Base-by-base conservation (phyloP, 495 filamentous ascomycete species). In the Letharia columbiana region DNA sequence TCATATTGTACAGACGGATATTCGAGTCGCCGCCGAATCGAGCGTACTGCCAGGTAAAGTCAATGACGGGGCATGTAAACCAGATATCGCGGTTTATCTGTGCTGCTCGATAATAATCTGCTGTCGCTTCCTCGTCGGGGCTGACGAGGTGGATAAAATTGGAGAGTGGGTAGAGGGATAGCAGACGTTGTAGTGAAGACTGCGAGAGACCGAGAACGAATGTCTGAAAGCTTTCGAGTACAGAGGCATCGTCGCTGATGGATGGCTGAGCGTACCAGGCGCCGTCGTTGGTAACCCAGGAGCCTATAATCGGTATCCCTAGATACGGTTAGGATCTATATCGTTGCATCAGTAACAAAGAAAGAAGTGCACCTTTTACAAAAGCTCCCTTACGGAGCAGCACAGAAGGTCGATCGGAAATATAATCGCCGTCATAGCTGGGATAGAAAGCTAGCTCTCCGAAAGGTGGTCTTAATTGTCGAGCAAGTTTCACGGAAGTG, bases 31-130 rank as follows among this genome's bases (percentile, higher is more conserved):
- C 64, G 40, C 72, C 74, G 23, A 71, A 70, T 23, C 72, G 72
- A 9, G 73, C 69, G 60, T 78, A 76, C 35, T 74, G 72, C 66
- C 71, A 71, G 0, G 71, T 73, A 68, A 78, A 80, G 52, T 75
- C 72, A 9, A 80, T 66, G 0, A 63, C 44, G 15, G 78, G 79
- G 62, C 80, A 82, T 10, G 73, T 75, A 67, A 83, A 79, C 65
- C 76, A 69, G 61, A 82, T 73, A 64, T 83, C 79, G 6, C 80
- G 75, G 61, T 77, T 78, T 42, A 79, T 74, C 63, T 77, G 76
- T 13, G 78, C 76, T 8, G 77, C 69, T 50, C 79, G 78, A 67
- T 77, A 78, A 61, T 79, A 78, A 65, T 82, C 74, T 20, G 75
- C 66, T n/a, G 75, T 71, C 5, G 63, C 41, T 68, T 72, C 35